A percentile compares a stretch with the other conserved stretches of the same genome.
Evolutionary conservation across 192 early-diverging fungal genomes (phyloP).

Genomic region (Coemansia umbellata): DNA sequence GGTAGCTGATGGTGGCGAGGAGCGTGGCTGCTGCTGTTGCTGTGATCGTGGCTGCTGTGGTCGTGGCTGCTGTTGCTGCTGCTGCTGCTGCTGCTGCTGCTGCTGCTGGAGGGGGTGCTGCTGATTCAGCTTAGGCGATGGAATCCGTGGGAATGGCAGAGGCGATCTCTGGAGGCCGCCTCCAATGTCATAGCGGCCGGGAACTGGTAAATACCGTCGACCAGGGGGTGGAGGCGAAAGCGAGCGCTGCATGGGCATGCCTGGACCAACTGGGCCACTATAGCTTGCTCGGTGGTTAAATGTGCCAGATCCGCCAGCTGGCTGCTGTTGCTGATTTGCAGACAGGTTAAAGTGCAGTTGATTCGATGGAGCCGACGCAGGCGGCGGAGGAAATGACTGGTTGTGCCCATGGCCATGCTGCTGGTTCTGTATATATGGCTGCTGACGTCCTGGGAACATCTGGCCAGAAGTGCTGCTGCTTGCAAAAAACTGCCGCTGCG

Average conservation of each 20-base stretch:
- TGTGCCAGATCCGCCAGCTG: slow-evolving; percentile 1
- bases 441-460: slow-evolving; percentile 5
- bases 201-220: slow-evolving; percentile 27
- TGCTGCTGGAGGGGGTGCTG: slow-evolving; percentile 5
- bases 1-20: not conserved
- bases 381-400: slow-evolving; percentile 5
- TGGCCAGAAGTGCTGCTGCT: not conserved
- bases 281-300: slow-evolving; percentile 15
- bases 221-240: slow-evolving; percentile 29
- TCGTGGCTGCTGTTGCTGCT: slow-evolving; percentile 6
- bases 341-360: slow-evolving; percentile 27
- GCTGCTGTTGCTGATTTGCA: not conserved
- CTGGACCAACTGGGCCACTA: not conserved
- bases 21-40: not conserved
- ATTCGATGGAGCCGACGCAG: slow-evolving; percentile 32
- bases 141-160: slow-evolving; percentile 48
- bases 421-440: slow-evolving; percentile 7
- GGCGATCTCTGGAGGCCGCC: slow-evolving; percentile 29
- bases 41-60: slow-evolving; percentile 6
- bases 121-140: slow-evolving; percentile 33
- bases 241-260: slow-evolving; percentile 22
- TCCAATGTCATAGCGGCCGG: slow-evolving; percentile 19
- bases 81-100: slow-evolving; percentile 4
- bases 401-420: slow-evolving; percentile 3
- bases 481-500: slow-evolving; percentile 22